Evolutionary conservation across 495 filamentous ascomycete genomes (phyloP).

Genomic region (Friedmanniomyces endolithicus): DNA sequence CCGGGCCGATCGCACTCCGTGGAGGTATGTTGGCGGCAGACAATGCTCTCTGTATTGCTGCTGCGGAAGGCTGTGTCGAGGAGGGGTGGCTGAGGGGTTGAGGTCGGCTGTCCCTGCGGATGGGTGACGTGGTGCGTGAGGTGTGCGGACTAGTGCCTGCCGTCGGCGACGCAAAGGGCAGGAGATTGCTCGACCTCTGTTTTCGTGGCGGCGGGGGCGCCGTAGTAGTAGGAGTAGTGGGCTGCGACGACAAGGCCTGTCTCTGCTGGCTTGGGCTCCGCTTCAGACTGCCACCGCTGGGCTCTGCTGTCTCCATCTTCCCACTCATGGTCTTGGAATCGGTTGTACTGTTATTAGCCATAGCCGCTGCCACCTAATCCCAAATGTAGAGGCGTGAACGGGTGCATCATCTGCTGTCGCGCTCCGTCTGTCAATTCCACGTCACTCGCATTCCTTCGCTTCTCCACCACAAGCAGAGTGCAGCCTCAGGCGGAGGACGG

Average conservation of each 20-base stretch:
- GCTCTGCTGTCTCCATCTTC: conserved; percentile 20
- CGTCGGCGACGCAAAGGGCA: conserved; percentile 20
- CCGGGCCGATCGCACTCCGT: conserved; percentile 39
- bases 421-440: not conserved
- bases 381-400: not conserved
- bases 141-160: conserved; percentile 26
- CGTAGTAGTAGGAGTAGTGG: no score
- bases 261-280: conserved; percentile 4
- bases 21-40: conserved; percentile 50
- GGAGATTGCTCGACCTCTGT: conserved; percentile 17
- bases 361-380: not conserved
- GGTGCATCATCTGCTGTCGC: not conserved
- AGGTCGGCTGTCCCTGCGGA: conserved; percentile 46
- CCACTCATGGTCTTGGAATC: conserved; percentile 22
- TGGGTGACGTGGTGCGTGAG: conserved; percentile 28
- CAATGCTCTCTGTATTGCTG: conserved; percentile 51
- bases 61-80: conserved; percentile 42
- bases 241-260: not conserved
- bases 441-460: no score
- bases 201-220: conserved; percentile 7
- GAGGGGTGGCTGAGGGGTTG: conserved; percentile 34
- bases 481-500: no score
- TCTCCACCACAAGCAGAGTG: no score
- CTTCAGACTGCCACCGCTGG: not conserved
- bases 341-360: not conserved